These are phyloP conservation scores for Thraustochytrium striatum DNA, from an alignment of 352 stramenopile genomes.

Conservation along the genomic window DNA sequence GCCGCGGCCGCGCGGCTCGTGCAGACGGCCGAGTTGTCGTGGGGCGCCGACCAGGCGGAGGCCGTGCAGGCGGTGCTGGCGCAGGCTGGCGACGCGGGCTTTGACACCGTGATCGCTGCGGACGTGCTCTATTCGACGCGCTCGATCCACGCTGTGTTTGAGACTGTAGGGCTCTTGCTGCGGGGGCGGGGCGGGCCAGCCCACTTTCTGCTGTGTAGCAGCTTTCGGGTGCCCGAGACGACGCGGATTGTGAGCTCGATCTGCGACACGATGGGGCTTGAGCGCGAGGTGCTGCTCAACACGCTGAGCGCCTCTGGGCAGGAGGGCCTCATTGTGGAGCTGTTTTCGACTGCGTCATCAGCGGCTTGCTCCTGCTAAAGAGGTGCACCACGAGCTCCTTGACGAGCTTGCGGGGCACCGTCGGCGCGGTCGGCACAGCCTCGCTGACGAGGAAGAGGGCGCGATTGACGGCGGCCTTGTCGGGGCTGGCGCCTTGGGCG, in stretches of 20 bases:
- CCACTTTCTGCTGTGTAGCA: conserved; percentile 27
- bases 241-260: background rate
- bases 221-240: conserved; percentile 26
- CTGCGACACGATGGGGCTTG: background rate
- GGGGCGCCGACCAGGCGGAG: background rate
- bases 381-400: background rate
- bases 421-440: background rate
- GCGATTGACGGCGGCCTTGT: background rate
- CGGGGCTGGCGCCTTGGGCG: background rate
- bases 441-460: conserved; percentile 24
- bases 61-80: background rate
- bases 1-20: no score
- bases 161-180: conserved; percentile 16
- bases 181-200: background rate
- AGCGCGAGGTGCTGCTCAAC: background rate
- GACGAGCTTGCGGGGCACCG: background rate
- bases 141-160: background rate
- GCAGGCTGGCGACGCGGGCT: background rate
- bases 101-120: conserved; percentile 26
- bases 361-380: background rate
- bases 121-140: conserved; percentile 31
- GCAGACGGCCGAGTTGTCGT: conserved; percentile 23
- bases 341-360: background rate
- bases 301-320: background rate
- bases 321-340: background rate